A percentile compares a stretch with the other conserved stretches of the same genome.
phyloP scores from a whole-genome alignment of 768 basidiomycete species.

The Lactarius sp. region DNA sequence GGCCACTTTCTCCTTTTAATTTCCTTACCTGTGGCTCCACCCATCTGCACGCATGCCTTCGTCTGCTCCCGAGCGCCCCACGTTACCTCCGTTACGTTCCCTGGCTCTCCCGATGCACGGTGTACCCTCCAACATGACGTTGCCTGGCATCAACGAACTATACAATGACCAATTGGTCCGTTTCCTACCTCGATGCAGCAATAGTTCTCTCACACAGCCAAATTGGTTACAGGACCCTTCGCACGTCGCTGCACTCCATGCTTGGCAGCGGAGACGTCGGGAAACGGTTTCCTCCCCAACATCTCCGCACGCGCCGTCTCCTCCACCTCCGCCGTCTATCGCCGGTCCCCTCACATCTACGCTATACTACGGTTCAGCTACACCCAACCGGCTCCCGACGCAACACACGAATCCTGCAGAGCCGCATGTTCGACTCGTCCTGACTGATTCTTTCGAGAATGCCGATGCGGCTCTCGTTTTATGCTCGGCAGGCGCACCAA shows the following conservation, averaged over 20 bases:
- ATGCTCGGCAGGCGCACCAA: conserved; percentile 32
- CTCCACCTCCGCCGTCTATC: conserved; percentile 18
- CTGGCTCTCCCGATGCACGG: conserved; percentile 23
- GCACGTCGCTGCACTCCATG: neutral
- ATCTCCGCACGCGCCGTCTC: conserved; percentile 15
- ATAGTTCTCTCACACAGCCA: neutral
- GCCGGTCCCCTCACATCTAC: conserved; percentile 19
- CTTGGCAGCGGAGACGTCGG: conserved; percentile 16
- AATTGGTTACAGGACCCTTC: conserved; percentile 10
- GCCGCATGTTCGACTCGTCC: conserved; percentile 25
- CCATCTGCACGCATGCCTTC: conserved; percentile 14
- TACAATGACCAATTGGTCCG: conserved; percentile 7
- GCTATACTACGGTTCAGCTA: conserved; percentile 13
- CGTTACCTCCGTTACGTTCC: conserved; percentile 22
- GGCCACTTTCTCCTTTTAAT: no score
- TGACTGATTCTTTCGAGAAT: conserved; percentile 35
- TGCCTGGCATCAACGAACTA: conserved; percentile 16
- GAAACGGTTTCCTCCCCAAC: conserved; percentile 25
- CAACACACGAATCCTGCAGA: conserved; percentile 9
- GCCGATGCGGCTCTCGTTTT: conserved; percentile 53
- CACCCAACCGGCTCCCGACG: conserved; percentile 2
- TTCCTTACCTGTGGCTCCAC: neutral
- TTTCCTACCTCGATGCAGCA: neutral
- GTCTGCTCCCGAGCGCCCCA: conserved; percentile 19
- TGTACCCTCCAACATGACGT: conserved; percentile 6